These are phyloP conservation scores for Fomitopsis pulvina DNA, from an alignment of 768 basidiomycete species.

Conservation along the genomic window DNA sequence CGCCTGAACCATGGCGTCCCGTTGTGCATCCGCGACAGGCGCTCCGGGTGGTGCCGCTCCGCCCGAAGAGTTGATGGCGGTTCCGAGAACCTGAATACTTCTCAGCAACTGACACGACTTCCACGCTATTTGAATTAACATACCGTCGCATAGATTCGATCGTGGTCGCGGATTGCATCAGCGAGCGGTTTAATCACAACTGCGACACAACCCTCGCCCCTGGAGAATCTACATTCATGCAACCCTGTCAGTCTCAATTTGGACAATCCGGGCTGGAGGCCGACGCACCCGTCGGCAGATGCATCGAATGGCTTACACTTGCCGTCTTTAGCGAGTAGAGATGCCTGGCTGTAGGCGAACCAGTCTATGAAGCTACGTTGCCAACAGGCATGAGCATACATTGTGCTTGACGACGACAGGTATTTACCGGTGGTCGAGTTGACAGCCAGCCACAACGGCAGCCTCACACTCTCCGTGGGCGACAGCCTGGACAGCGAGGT, in stretches of 20 bases:
- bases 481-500: conserved; percentile 42
- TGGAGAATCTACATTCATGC: conserved; percentile 26
- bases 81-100: conserved; percentile 29
- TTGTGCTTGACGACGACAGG: not conserved
- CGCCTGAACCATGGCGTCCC: conserved; percentile 31
- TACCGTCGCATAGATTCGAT: conserved; percentile 36
- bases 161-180: conserved; percentile 31
- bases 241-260: too few species aligned
- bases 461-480: conserved; percentile 38
- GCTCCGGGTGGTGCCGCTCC: conserved; percentile 29
- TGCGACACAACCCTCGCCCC: conserved; percentile 32
- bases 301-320: conserved; percentile 40
- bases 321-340: conserved; percentile 33
- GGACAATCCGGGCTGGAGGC: too few species aligned
- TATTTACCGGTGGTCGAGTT: conserved; percentile 33
- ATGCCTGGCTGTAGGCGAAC: conserved; percentile 30
- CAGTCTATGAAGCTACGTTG: conserved; percentile 27
- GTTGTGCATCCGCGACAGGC: conserved; percentile 32
- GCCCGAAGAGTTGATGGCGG: conserved; percentile 32
- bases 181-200: conserved; percentile 36
- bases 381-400: not conserved
- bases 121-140: conserved; percentile 3
- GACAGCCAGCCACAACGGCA: conserved; percentile 40
- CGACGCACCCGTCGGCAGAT: conserved; percentile 36
- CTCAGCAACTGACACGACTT: too few species aligned